Percentiles rank a stretch among this genome's conserved stretches.
These are phyloP conservation scores for Silene coronaria DNA, from an alignment of 179 eudicot species.

Conservation along the genomic window DNA sequence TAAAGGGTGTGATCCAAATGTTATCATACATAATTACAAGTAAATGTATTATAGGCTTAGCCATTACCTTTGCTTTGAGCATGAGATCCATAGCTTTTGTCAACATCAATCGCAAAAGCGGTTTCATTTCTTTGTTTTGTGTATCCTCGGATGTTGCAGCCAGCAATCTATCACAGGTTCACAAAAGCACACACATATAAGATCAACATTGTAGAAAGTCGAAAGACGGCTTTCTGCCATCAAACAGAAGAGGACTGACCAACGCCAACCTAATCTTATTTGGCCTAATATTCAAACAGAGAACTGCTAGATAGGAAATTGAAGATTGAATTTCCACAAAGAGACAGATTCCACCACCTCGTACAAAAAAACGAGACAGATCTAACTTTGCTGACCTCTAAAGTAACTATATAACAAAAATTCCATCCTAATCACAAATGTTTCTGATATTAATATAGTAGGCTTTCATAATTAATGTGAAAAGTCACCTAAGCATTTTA, in stretches of 20 bases:
- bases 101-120: constrained; percentile 37
- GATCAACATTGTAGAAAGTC: neutral
- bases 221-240: neutral
- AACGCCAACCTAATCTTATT: neutral
- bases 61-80: constrained; percentile 65
- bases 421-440: too few relatives aligned
- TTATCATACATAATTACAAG: neutral
- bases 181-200: neutral
- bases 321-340: neutral
- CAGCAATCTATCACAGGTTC: constrained; percentile 39
- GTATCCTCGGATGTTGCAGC: constrained; percentile 55
- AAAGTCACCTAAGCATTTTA: too few relatives aligned
- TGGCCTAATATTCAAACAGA: neutral
- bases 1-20: neutral
- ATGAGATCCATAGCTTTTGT: constrained; percentile 49
- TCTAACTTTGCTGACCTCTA: too few relatives aligned
- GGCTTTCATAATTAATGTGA: too few relatives aligned
- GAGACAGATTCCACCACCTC: neutral
- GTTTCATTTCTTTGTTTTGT: constrained; percentile 49
- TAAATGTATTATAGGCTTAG: neutral
- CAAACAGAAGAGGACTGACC: neutral
- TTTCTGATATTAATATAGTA: too few relatives aligned
- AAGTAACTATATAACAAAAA: too few relatives aligned
- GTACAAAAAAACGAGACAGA: too few relatives aligned
- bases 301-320: neutral